Evolutionary conservation across 208 protist species (phyloP), one percentile per base, ranked within the genome.

Genomic region (Acanthamoeba healyi): DNA sequence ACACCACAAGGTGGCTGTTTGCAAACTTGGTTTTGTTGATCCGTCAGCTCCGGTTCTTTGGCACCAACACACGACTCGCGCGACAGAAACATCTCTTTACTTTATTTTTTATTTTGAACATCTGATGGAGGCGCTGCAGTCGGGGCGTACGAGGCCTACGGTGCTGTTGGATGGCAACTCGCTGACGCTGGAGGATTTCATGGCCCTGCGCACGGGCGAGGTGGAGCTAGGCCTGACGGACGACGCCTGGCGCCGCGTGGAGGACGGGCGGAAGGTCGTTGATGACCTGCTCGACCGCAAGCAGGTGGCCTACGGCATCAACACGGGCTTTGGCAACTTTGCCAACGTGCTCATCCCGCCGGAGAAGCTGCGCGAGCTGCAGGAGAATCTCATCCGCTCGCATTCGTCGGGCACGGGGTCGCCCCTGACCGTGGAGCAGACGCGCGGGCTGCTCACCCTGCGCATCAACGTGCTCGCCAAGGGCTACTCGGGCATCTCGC

Each of bases 261-360:
- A 65, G 17, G 40, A 77, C 14, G 72, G 93, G 26, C 38, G 95
- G 44, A 49, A 82, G 12, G 90, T 96, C 3, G 86, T 96, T 34
- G 95, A 96, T 34, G 61, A 95, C 38, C 67, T 95, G 29, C 54
- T 96, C 17, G 32, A 82, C 1, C 32, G 38, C 9, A 44, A 72
- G 61, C 7, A 95, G 61, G 56, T 96, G 0, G 96, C 95, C 2
- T 98, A 98, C 92, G 97, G 97, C 40, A 97, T 98, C 42, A 98
- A 97, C 77, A 98, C 97, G 34, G 97, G 97, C 46, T 98, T 98
- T 94, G 97, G 97, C 58, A 96, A 97, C 36, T 98, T 98, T 72
- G 96, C 96, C 40, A 96, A 95, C 46, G 97, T 97, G 24, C 94
- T 95, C 29, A 98, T 98, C 46, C 79, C 96, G 40, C 90, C 94